Evolutionary conservation across 1,139 yeast genomes (phyloP), one percentile per base, ranked within the genome.

Genomic region (Magnusiomyces ingens): DNA sequence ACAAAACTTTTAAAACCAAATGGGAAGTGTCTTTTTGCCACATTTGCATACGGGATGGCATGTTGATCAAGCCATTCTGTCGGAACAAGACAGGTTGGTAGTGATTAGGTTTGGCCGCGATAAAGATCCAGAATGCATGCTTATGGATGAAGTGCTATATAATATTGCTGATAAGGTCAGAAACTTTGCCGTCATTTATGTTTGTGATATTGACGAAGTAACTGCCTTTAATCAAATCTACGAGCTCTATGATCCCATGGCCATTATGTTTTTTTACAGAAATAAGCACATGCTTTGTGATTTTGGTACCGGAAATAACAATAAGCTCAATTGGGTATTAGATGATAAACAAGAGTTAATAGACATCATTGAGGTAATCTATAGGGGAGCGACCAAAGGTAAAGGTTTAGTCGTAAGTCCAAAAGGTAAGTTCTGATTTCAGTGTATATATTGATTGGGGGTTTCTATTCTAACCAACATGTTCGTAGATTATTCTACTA

Each of bases 271-370:
- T 66, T 93, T 93, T 68, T 89, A 80, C 71, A 75, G 95, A 53
- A 93, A 93, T 71, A 91, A 90, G 67, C 99, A 93, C 68, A 91
- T 94, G 95, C 61, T 91, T 89, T 88, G 96, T 71, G 99, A 93
- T 73, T 90, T 90, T 69, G 99, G 99, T 1, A 93, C 99, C 0
- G 99, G 99, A 45, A 89, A 93, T 67, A 93, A 94, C 70, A 93
- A 94, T 73, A 93, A 93, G 73, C 73, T 93, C 71, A 90, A 90
- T 65, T 93, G 93, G 70, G 73, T 74, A 5, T 73, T 93, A 38
- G 82, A 81, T 49, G 90, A 87, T 65, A 84, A 85, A 59, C 97
- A 93, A 67, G 98, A 90, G 61, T 69, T 93, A 74, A 87, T 93
- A 38, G 99, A 93, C 67, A 85, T 94, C 37, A 72, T 93, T 26